Base-by-base conservation (phyloP, 169 alveolate genomes). In the Eimeria falciformis region DNA sequence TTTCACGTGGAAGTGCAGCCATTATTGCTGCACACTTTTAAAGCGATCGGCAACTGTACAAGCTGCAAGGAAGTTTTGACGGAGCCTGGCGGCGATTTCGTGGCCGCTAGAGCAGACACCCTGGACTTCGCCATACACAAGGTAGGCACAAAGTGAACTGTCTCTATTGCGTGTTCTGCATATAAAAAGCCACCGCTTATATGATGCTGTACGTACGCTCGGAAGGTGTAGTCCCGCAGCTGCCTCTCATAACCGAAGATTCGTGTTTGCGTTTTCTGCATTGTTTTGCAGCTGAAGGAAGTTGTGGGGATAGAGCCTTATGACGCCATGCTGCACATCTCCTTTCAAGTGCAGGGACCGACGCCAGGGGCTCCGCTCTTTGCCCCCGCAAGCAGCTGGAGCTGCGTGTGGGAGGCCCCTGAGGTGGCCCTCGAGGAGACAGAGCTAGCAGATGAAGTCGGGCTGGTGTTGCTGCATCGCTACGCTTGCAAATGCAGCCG, bases 1-100 rank as follows among this genome's bases (percentile, higher is more conserved):
- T 23, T 55, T 5, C 56, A 43, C 14, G 90, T 82, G 69, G 90
- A 82, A 62, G 55, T 25, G 46, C 90, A 82, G 90, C 90, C 90
- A 23, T 45, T 82, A 40, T 18, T 43, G 33, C 69, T 82, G 58
- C 56, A 33, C n/a, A 78, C 65, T 33, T 82, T 50, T 40, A 55
- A 29, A 25, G 79, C 78, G 5, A 14, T 40, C 23, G 56, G 66
- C 56, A 69, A 33, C 37, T 9, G n/a, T 11, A 11, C 46, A 12
- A 50, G 45, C 46, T 27, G 71, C 56, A n/a, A n/a, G 29, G 92
- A 45, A 21, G 69, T 46, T 29, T 62, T n/a, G 9, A 27, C 84
- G n/a, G 87, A 45, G 12, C 83, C 17, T 43, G 75, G 23, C 45
- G 85, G 75, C 21, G 55, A 45, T 7, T 33, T 85, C 43, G 62